phyloP scores from a whole-genome alignment of 176 grass and related monocot genomes.

The Hordeum marinum region DNA sequence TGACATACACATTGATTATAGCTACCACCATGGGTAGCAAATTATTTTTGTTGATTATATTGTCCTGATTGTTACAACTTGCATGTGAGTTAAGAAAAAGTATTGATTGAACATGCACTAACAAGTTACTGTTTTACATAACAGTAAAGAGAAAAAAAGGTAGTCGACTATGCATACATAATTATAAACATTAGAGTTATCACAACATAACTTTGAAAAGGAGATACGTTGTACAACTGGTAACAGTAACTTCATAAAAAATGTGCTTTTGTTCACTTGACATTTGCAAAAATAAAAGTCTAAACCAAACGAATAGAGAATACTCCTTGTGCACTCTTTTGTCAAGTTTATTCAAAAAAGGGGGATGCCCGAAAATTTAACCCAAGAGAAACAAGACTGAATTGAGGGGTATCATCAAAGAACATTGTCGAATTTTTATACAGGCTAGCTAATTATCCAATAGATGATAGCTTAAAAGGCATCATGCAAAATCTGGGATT shows the following conservation, averaged over 20 bases:
- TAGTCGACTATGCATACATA: neutral
- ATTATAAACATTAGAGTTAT: neutral
- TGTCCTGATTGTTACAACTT: neutral
- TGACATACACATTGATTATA: neutral
- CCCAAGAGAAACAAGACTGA: neutral
- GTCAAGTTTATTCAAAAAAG: neutral
- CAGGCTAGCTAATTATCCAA: neutral
- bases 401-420: neutral
- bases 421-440: neutral
- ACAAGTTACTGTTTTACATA: neutral
- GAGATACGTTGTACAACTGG: neutral
- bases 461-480: neutral
- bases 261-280: neutral
- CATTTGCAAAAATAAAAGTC: neutral
- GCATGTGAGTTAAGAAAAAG: neutral
- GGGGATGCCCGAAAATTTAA: neutral
- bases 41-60: neutral
- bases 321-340: neutral
- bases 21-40: too few species aligned
- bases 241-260: neutral
- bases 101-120: neutral
- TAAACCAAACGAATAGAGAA: neutral
- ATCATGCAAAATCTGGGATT: neutral
- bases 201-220: neutral
- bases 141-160: neutral